These are phyloP conservation scores for Eurotiales sp. DNA, from an alignment of 2,329 filamentous ascomycete species.

Conservation along the genomic window DNA sequence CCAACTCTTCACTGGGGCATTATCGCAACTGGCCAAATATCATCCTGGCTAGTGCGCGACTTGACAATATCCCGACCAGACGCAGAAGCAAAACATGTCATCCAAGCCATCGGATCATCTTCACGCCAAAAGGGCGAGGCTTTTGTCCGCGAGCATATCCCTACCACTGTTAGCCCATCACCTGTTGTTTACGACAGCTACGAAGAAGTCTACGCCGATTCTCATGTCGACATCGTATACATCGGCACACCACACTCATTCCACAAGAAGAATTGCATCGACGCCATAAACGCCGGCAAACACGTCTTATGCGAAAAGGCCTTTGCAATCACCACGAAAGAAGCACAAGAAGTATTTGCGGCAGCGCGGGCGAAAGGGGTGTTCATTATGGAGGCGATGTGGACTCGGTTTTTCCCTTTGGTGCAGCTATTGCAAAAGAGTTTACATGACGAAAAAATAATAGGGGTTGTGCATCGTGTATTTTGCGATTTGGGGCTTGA, in stretches of 20 bases:
- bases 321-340: conserved; percentile 24
- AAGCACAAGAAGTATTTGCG: conserved; percentile 1
- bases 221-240: conserved; percentile 28
- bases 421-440: neutral
- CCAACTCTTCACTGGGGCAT: conserved; percentile 17
- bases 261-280: conserved; percentile 46
- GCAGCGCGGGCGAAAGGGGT: conserved; percentile 4
- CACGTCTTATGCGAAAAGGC: conserved; percentile 30
- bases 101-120: conserved; percentile 44
- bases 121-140: conserved; percentile 35
- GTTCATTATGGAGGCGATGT: conserved; percentile 7
- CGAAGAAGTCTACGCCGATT: conserved; percentile 4
- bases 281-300: conserved; percentile 26
- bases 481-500: conserved; percentile 2
- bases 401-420: conserved; percentile 5
- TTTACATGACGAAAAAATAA: conserved; percentile 2
- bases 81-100: conserved; percentile 38
- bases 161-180: neutral
- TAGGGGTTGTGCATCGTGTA: neutral
- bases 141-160: conserved; percentile 26
- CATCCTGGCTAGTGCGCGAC: conserved; percentile 46
- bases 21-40: conserved; percentile 42
- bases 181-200: neutral
- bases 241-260: conserved; percentile 43
- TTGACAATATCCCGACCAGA: conserved; percentile 35